Base-by-base conservation (phyloP, 495 filamentous ascomycete genomes). In the Bryoglossum gracile region DNA sequence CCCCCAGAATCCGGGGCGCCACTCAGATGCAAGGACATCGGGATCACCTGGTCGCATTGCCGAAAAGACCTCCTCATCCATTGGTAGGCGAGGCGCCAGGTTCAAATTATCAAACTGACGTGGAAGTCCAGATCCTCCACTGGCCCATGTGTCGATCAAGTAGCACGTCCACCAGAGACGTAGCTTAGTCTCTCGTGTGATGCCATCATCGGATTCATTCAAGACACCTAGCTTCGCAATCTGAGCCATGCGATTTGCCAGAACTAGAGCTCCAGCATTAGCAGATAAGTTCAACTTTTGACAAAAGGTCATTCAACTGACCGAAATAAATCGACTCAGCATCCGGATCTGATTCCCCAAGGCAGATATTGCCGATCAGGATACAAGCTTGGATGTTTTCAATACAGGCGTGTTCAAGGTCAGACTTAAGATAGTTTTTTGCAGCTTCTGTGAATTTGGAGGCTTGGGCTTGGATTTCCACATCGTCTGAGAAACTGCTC, bases 301-400 rank as follows among this genome's bases (percentile, higher is more conserved):
- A n/a, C 0, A 9, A 18, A 22, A 26, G 13, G 23, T 19, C 11
- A 40, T 30, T 30, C 26, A 19, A 22, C 18, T n/a, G 37, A 55
- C 52, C 46, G 38, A 39, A 55, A 23, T 45, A 55, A 3, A 55
- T 8, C 11, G 52, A 50, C 25, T 50, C 35, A 4, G 28, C 18
- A 25, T 46, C 39, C 10, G 32, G 11, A 46, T 55, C 25, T 5
- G 38, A 24, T 3, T 46, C 23, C 0, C 16, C 52, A 3, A 42
- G 18, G 36, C 42, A 55, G 18, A 55, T 50, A 32, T 34, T 55
- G 4, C 43, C 52, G 1, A 51, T 18, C 1, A 55, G 25, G n/a
- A 55, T 51, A 18, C 47, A 51, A 41, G 48, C 48, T 43, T 55
- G 52, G 14, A 55, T 39, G 19, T 55, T 55, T 30, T 55, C 52